Conservation (phyloP, 202 grass and related monocot species). For the Digitaria exilis region DNA sequence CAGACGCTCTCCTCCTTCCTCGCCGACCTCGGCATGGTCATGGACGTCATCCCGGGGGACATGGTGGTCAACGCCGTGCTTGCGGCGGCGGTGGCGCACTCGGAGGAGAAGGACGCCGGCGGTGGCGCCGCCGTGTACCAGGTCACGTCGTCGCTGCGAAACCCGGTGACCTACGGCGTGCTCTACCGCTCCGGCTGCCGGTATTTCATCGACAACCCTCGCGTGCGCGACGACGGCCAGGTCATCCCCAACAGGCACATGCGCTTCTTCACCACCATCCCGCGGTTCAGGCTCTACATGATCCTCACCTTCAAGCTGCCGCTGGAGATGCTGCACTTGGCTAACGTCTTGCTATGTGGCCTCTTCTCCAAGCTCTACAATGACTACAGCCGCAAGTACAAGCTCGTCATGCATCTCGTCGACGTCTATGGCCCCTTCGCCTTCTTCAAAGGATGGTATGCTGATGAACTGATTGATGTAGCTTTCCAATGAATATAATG, state of each 20-base stretch:
- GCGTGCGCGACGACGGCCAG: constrained; percentile 48
- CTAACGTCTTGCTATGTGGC: constrained; percentile 58
- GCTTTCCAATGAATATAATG: no score
- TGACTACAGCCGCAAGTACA: constrained; percentile 55
- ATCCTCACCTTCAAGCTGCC: constrained; percentile 64
- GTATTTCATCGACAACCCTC: constrained; percentile 74
- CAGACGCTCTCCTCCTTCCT: constrained; percentile 68
- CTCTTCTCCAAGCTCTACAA: constrained; percentile 51
- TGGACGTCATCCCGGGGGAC: constrained; percentile 82
- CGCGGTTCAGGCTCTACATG: constrained; percentile 58
- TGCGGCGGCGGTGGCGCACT: constrained; percentile 52
- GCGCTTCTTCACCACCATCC: constrained; percentile 56
- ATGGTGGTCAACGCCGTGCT: constrained; percentile 92
- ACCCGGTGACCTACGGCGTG: constrained; percentile 47
- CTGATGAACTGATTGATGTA: no score
- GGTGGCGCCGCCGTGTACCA: constrained; percentile 57
- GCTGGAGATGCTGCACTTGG: constrained; percentile 66
- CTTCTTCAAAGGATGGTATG: constrained; percentile 82
- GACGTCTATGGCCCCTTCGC: constrained; percentile 71
- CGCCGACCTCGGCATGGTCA: constrained; percentile 46
- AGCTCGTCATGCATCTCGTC: constrained; percentile 54
- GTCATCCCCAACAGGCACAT: constrained; percentile 45
- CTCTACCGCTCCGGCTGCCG: constrained; percentile 43
- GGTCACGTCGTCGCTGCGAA: constrained; percentile 61
- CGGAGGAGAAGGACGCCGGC: constrained; percentile 2